These are phyloP conservation scores for Podaxis sp. DNA, from an alignment of 768 basidiomycete species.

Conservation along the genomic window DNA sequence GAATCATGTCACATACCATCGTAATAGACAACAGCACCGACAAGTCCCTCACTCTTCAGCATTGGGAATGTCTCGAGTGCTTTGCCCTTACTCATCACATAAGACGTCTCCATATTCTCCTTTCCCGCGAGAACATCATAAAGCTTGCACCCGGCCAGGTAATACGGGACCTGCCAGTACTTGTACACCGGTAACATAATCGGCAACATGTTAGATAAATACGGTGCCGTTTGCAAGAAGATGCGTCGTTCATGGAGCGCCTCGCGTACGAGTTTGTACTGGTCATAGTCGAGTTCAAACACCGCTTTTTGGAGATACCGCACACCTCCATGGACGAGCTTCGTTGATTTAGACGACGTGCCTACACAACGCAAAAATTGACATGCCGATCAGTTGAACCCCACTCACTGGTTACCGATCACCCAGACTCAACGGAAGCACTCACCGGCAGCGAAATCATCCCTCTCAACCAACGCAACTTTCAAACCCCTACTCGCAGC, in stretches of 20 bases:
- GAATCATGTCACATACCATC: slow-evolving; percentile 60
- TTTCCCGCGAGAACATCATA: slow-evolving; percentile 94
- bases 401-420: not conserved
- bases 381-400: not conserved
- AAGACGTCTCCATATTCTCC: slow-evolving; percentile 95
- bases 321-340: slow-evolving; percentile 97
- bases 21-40: slow-evolving; percentile 95
- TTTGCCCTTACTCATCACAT: slow-evolving; percentile 92
- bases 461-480: slow-evolving; percentile 90
- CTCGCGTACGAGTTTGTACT: slow-evolving; percentile 94
- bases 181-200: slow-evolving; percentile 98
- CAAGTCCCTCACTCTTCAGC: slow-evolving; percentile 54
- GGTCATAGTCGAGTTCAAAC: slow-evolving; percentile 93
- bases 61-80: slow-evolving; percentile 95
- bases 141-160: slow-evolving; percentile 92
- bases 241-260: slow-evolving; percentile 90
- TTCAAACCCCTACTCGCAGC: slow-evolving; percentile 89
- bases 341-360: slow-evolving; percentile 96
- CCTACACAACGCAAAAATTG: slow-evolving; percentile 40
- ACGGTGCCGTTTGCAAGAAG: slow-evolving; percentile 95
- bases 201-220: slow-evolving; percentile 88
- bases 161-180: slow-evolving; percentile 98
- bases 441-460: slow-evolving; percentile 87
- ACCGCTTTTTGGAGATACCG: slow-evolving; percentile 97
- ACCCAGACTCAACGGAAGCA: slow-evolving; percentile 1